These are phyloP conservation scores for Fraxinus excelsior DNA, from an alignment of 257 asterid species.

Conservation along the genomic window DNA sequence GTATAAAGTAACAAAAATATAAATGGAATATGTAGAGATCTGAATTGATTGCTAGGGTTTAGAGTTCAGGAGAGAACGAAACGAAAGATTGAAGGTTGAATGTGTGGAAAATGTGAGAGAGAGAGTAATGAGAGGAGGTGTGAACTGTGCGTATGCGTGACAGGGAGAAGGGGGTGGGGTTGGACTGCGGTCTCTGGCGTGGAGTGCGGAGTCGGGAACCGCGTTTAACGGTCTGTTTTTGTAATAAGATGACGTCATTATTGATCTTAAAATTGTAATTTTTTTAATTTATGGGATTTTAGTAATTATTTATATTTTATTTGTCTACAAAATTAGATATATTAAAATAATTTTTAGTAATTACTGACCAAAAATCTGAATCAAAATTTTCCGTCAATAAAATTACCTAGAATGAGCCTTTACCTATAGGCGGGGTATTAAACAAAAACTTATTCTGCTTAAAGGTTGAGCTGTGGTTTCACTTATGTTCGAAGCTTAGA, in stretches of 20 bases:
- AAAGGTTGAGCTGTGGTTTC: no score
- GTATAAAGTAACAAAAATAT: background rate
- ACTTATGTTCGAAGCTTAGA: no score
- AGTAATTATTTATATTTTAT: no score
- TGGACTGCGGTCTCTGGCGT: background rate
- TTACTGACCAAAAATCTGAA: no score
- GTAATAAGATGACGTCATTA: background rate
- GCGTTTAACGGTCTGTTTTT: background rate
- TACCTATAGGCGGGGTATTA: no score
- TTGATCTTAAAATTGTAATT: no score
- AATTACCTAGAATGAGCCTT: no score
- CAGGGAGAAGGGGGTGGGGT: background rate
- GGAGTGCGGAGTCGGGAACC: background rate
- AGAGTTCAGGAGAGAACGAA: constrained; percentile 12
- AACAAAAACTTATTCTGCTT: no score
- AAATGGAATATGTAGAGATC: constrained; percentile 38
- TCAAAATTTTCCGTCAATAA: no score
- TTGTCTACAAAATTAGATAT: no score
- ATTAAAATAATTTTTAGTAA: no score
- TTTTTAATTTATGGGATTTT: no score
- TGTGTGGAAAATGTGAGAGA: constrained; percentile 14
- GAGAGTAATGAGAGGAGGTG: constrained; percentile 13
- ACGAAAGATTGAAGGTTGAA: constrained; percentile 1
- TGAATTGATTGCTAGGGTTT: constrained; percentile 41
- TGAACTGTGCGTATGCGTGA: background rate